These are phyloP conservation scores for Chaetomium tenue DNA, from an alignment of 495 filamentous ascomycete genomes.

Conservation along the genomic window DNA sequence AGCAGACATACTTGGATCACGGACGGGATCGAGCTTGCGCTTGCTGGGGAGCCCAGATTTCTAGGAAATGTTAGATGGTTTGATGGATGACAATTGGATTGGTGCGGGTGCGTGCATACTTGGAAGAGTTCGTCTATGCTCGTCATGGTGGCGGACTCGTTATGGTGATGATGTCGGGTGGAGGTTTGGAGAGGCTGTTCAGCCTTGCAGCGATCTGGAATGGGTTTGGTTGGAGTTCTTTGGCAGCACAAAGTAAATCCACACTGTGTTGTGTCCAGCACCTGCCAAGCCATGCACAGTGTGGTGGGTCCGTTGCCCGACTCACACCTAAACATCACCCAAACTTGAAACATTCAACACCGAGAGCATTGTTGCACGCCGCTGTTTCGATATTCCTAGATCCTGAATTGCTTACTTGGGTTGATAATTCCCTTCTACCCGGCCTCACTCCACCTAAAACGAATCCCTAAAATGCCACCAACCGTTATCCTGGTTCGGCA, in stretches of 20 bases:
- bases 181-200: slow-evolving; percentile 7
- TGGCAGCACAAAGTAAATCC: neutral
- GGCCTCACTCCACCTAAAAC: neutral
- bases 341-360: neutral
- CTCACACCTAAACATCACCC: neutral
- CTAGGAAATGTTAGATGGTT: slow-evolving; percentile 37
- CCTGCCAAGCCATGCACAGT: neutral
- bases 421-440: neutral
- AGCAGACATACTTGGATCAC: slow-evolving; percentile 63
- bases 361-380: neutral
- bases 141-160: slow-evolving; percentile 53
- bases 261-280: neutral
- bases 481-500: slow-evolving; percentile 60
- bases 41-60: slow-evolving; percentile 59
- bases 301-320: neutral
- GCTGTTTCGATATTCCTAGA: neutral
- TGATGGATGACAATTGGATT: neutral
- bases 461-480: slow-evolving; percentile 49
- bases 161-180: slow-evolving; percentile 3
- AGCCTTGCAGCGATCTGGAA: neutral
- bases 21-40: slow-evolving; percentile 70
- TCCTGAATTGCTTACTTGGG: neutral
- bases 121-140: slow-evolving; percentile 85
- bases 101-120: slow-evolving; percentile 42
- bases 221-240: neutral